phyloP scores from a whole-genome alignment of 306 rosid genomes.

The Canavalia ensiformis region DNA sequence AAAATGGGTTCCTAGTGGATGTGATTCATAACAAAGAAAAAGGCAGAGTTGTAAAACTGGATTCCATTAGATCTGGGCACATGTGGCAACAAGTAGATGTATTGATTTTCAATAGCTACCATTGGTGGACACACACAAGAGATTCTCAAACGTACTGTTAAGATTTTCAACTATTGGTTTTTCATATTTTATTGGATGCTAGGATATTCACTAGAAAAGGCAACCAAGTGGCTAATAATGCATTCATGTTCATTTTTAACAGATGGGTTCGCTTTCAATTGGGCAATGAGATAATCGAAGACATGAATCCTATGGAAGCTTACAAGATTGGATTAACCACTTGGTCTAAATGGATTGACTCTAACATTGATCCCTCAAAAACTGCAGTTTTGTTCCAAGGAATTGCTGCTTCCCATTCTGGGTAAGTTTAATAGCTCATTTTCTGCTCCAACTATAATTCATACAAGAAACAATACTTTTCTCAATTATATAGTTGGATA shows the following conservation, averaged over 20 bases:
- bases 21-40: conserved; percentile 48
- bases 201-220: not conserved
- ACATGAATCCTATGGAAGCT: conserved; percentile 78
- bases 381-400: conserved; percentile 80
- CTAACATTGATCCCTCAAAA: conserved; percentile 69
- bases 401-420: conserved; percentile 70
- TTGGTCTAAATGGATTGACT: conserved; percentile 76
- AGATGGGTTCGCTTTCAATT: conserved; percentile 73
- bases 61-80: conserved; percentile 47
- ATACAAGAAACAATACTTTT: not conserved
- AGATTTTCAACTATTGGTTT: not conserved
- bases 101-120: conserved; percentile 77
- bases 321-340: conserved; percentile 71
- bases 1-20: conserved; percentile 82
- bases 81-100: conserved; percentile 68
- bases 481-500: not conserved
- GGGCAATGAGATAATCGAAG: conserved; percentile 54
- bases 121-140: conserved; percentile 81
- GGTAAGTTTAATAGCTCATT: conserved; percentile 50
- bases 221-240: not conserved
- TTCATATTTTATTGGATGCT: not conserved
- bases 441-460: not conserved
- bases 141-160: conserved; percentile 48
- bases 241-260: conserved; percentile 28
- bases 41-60: conserved; percentile 69